Evolutionary conservation across 148 eudicot species (phyloP).

Genomic region (Rhododendron ferrugineum): DNA sequence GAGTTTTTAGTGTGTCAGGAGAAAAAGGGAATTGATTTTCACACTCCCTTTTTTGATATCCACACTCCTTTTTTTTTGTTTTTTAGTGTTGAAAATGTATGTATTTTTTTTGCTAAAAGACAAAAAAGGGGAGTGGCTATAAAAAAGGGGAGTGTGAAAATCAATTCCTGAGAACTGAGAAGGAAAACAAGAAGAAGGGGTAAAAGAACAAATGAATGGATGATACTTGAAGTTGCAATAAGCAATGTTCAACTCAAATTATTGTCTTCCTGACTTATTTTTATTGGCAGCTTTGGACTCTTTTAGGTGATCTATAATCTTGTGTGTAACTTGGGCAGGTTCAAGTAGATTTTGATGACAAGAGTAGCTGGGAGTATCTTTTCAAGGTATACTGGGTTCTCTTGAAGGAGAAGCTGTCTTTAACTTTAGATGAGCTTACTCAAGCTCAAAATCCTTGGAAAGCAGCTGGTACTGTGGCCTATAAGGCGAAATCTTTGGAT

Average conservation of each 20-base stretch:
- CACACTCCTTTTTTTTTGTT: no score
- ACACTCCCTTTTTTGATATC: no score
- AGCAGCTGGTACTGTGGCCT: constrained; percentile 19
- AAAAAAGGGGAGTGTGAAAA: no score
- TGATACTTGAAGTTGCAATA: background rate
- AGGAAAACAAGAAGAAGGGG: background rate
- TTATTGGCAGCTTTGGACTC: background rate
- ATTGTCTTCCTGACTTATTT: background rate
- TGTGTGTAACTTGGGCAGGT: constrained; percentile 41
- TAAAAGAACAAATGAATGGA: background rate
- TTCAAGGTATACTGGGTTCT: constrained; percentile 84
- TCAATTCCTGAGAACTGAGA: background rate
- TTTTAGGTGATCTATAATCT: background rate
- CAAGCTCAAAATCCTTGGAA: constrained; percentile 70
- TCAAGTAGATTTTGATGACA: constrained; percentile 94
- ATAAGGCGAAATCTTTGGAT: constrained; percentile 16
- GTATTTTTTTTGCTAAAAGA: no score
- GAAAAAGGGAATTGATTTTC: background rate
- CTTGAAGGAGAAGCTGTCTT: constrained; percentile 66
- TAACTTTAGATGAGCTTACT: constrained; percentile 63
- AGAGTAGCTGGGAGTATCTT: constrained; percentile 89
- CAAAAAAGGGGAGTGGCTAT: no score
- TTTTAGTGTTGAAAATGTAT: no score
- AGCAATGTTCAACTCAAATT: background rate
- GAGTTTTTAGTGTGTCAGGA: background rate